Conservation (phyloP, 1,284 basidiomycete genomes). For the Puccinia triticina region DNA sequence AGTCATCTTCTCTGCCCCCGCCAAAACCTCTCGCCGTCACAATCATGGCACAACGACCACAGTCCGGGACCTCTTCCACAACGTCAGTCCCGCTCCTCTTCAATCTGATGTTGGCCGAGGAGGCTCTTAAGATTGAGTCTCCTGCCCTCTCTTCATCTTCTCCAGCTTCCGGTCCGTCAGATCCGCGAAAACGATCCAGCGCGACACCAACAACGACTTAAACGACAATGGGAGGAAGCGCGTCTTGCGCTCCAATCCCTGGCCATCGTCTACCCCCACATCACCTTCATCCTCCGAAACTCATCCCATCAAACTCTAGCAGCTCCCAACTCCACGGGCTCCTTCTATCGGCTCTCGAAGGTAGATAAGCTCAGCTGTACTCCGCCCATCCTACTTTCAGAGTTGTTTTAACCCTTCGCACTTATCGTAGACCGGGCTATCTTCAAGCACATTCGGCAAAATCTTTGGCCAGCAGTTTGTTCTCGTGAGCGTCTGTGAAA, state of each 20-base stretch:
- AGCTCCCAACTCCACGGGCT: background rate
- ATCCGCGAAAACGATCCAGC: background rate
- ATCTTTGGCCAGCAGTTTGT: slow-evolving; percentile 33
- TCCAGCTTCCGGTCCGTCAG: slow-evolving; percentile 39
- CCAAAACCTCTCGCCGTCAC: slow-evolving; percentile 24
- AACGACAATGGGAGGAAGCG: slow-evolving; percentile 37
- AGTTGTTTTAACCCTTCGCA: background rate
- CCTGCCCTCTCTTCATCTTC: background rate
- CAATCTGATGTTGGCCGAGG: background rate
- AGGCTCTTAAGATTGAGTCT: background rate
- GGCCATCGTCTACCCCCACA: slow-evolving; percentile 40
- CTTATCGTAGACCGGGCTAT: slow-evolving; percentile 16
- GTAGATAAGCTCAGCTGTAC: background rate
- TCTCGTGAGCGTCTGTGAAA: slow-evolving; percentile 27
- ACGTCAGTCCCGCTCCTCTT: slow-evolving; percentile 7
- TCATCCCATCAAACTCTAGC: slow-evolving; percentile 17
- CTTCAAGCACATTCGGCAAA: slow-evolving; percentile 37
- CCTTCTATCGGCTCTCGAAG: slow-evolving; percentile 33
- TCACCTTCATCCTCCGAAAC: slow-evolving; percentile 36
- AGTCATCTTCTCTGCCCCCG: slow-evolving; percentile 41
- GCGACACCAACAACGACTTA: slow-evolving; percentile 11
- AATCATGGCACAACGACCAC: slow-evolving; percentile 26
- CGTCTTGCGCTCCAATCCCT: slow-evolving; percentile 17
- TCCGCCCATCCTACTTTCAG: background rate
- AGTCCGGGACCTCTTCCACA: slow-evolving; percentile 42